phyloP scores from a whole-genome alignment of 192 early-diverging fungal species.

The Coemansia sp. region DNA sequence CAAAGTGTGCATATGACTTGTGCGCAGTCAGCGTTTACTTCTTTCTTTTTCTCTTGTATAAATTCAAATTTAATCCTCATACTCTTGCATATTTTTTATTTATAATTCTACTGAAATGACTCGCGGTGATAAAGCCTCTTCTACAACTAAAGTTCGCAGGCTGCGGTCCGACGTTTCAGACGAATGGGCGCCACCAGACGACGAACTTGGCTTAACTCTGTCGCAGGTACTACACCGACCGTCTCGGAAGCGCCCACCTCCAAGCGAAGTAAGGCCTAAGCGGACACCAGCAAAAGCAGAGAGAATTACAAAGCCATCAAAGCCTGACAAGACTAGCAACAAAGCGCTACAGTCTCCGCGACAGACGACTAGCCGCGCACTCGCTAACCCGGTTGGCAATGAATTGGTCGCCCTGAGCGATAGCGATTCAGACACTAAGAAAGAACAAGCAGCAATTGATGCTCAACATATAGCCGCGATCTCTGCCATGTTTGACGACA shows the following conservation, averaged over 20 bases:
- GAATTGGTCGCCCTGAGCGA: not conserved
- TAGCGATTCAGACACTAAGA: not conserved
- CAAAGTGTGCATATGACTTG: not conserved
- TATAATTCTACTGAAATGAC: not conserved
- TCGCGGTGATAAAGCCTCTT: not conserved
- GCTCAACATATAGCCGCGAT: constrained; percentile 13
- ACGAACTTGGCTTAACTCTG: constrained; percentile 26
- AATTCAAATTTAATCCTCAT: not conserved
- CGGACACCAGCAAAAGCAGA: not conserved
- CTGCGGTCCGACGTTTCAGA: not conserved
- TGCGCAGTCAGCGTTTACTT: not conserved
- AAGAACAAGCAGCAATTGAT: not conserved
- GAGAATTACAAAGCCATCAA: not conserved
- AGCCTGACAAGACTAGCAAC: not conserved
- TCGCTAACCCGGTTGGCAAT: not conserved
- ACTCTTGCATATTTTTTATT: not conserved
- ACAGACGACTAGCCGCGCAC: not conserved
- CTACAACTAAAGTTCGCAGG: not conserved
- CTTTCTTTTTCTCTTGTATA: not conserved
- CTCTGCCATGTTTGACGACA: constrained; percentile 36
- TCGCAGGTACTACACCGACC: constrained; percentile 18
- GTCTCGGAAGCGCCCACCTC: not conserved
- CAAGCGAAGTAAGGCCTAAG: not conserved
- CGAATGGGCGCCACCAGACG: constrained; percentile 30
- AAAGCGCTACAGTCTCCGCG: not conserved